A percentile compares a stretch with the other conserved stretches of the same genome.
Evolutionary conservation across 1,284 basidiomycete species (phyloP).

Genomic region (Chalciporus sp.): DNA sequence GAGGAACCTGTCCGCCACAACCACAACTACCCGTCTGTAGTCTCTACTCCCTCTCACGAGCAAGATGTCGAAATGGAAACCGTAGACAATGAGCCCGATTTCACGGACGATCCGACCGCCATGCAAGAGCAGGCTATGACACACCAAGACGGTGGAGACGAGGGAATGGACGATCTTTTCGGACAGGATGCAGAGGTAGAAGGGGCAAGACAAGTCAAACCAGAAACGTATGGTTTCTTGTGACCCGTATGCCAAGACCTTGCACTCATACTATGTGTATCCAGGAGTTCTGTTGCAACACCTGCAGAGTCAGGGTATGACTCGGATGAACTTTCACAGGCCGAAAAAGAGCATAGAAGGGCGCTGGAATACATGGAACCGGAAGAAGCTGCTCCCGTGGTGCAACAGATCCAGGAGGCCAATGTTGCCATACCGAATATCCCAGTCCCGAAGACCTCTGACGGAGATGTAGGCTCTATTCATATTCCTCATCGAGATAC

Average conservation of each 20-base stretch:
- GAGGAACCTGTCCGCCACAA: constrained; percentile 30
- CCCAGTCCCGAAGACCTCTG: constrained; percentile 70
- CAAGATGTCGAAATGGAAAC: constrained; percentile 50
- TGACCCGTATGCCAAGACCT: constrained; percentile 1
- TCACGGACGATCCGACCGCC: constrained; percentile 28
- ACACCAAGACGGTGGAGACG: constrained; percentile 46
- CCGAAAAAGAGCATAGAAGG: constrained; percentile 67
- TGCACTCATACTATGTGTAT: constrained; percentile 18
- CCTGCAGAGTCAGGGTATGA: constrained; percentile 57
- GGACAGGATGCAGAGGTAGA: constrained; percentile 69
- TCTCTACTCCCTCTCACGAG: constrained; percentile 15
- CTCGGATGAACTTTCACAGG: constrained; percentile 67
- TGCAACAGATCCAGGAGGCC: constrained; percentile 65
- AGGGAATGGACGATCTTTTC: constrained; percentile 77
- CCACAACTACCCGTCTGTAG: constrained; percentile 16
- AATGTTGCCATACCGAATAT: constrained; percentile 77
- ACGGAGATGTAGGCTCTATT: constrained; percentile 59
- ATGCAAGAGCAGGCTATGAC: constrained; percentile 21
- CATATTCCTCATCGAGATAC: background rate
- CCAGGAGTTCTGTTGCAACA: constrained; percentile 29
- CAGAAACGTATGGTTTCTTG: constrained; percentile 29
- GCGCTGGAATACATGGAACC: constrained; percentile 83
- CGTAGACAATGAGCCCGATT: constrained; percentile 21
- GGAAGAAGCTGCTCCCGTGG: constrained; percentile 59
- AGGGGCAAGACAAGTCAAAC: constrained; percentile 44